Conservation (phyloP, 1,284 basidiomycete genomes). For the Ganoderma sinense region DNA sequence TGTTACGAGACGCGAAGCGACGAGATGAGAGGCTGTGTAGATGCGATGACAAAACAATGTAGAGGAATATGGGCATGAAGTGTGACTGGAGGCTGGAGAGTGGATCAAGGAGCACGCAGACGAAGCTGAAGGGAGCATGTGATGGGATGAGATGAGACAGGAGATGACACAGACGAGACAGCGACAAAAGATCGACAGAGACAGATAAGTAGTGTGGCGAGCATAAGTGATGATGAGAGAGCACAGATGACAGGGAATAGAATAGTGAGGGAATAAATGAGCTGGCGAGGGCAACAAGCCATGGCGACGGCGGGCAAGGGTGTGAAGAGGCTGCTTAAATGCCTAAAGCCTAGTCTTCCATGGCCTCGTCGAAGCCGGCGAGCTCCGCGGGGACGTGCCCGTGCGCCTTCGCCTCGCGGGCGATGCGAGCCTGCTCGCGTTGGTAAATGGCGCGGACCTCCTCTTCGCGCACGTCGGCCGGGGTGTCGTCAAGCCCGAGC, state of each 20-base stretch:
- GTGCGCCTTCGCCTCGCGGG: conserved; percentile 57
- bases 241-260: conserved; percentile 8
- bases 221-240: conserved; percentile 18
- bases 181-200: not conserved
- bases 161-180: not conserved
- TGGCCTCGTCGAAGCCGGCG: conserved; percentile 60
- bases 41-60: conserved; percentile 33
- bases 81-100: conserved; percentile 2
- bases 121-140: conserved; percentile 25
- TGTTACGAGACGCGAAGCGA: conserved; percentile 28
- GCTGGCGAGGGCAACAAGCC: conserved; percentile 7
- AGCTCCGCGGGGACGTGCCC: conserved; percentile 30
- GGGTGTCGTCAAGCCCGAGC: conserved; percentile 44
- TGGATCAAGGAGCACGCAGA: conserved; percentile 21
- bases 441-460: conserved; percentile 75
- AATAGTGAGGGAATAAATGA: conserved; percentile 26
- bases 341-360: conserved; percentile 52
- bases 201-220: conserved; percentile 21
- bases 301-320: conserved; percentile 20
- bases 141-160: conserved; percentile 9
- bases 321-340: not conserved
- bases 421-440: conserved; percentile 62
- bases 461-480: conserved; percentile 63
- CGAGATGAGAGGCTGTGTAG: not conserved
- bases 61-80: conserved; percentile 16